Evolutionary conservation across 2,329 filamentous ascomycete species (phyloP).

Genomic region (Cercospora janseana): DNA sequence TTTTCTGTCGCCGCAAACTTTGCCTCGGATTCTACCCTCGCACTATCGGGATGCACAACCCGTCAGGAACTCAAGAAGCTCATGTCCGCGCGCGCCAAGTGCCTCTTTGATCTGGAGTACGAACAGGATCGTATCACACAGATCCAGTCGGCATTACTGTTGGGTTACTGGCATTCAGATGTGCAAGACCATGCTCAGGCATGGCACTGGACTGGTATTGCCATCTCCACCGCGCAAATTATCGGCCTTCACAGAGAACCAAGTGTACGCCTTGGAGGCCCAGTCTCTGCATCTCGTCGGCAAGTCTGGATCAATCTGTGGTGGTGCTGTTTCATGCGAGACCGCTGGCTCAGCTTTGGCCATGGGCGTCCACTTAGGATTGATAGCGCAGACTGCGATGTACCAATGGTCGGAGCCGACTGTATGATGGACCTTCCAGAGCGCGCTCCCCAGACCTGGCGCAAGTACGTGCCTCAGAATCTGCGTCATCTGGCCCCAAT

Average conservation of each 20-base stretch:
- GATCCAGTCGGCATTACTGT: constrained; percentile 18
- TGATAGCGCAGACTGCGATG: constrained; percentile 18
- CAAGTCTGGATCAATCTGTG: constrained; percentile 17
- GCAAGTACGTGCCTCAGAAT: constrained; percentile 14
- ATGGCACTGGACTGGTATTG: constrained; percentile 23
- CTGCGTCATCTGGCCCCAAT: constrained; percentile 13
- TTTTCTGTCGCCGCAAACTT: constrained; percentile 22
- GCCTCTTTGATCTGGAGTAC: constrained; percentile 18
- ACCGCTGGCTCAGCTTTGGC: constrained; percentile 20
- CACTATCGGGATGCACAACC: constrained; percentile 4
- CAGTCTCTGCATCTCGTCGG: constrained; percentile 1
- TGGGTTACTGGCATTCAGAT: constrained; percentile 19
- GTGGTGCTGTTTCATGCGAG: constrained; percentile 23
- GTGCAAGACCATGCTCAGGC: constrained; percentile 19
- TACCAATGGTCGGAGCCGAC: constrained; percentile 17
- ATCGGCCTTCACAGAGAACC: constrained; percentile 20
- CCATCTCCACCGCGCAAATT: constrained; percentile 18
- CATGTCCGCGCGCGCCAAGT: constrained; percentile 19
- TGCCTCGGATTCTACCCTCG: constrained; percentile 8
- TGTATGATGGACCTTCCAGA: constrained; percentile 14
- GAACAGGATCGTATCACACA: constrained; percentile 16
- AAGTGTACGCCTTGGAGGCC: constrained; percentile 1
- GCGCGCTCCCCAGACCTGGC: constrained; percentile 8
- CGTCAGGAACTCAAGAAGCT: constrained; percentile 17
- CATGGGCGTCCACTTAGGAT: constrained; percentile 18